phyloP scores from a whole-genome alignment of 176 grass and related monocot species.

The Raddia guianensis region DNA sequence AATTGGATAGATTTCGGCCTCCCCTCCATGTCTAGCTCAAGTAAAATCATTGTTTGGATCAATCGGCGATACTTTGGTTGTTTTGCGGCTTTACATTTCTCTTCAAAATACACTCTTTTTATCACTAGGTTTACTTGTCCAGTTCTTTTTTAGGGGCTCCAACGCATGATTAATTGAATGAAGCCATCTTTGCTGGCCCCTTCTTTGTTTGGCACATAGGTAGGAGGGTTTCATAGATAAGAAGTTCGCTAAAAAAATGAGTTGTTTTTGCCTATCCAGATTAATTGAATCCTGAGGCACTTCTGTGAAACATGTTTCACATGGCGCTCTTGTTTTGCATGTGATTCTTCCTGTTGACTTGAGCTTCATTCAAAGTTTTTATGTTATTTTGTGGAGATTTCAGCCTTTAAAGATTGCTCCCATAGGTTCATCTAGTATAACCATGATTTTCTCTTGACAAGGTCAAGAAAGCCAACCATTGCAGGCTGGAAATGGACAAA shows the following conservation, averaged over 20 bases:
- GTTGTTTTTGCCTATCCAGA: conserved; percentile 23
- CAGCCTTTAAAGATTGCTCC: background rate
- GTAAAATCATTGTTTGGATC: background rate
- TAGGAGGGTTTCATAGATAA: background rate
- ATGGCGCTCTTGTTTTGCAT: background rate
- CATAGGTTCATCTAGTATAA: conserved; percentile 3
- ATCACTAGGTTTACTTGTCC: conserved; percentile 5
- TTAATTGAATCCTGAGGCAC: background rate
- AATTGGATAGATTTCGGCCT: background rate
- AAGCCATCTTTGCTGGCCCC: background rate
- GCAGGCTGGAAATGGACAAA: conserved; percentile 13
- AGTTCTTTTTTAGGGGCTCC: background rate
- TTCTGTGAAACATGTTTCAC: conserved; percentile 9
- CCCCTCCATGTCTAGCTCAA: background rate
- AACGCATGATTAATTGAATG: conserved; percentile 14
- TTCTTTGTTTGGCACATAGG: background rate
- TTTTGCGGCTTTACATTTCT: background rate
- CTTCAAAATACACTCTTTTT: background rate
- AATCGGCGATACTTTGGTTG: background rate
- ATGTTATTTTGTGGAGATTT: background rate
- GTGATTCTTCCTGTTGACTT: background rate
- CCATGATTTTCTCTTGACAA: background rate
- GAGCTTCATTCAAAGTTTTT: conserved; percentile 5
- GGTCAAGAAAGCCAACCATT: conserved; percentile 22
- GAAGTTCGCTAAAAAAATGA: background rate